Base-by-base conservation (phyloP, 192 early-diverging fungal genomes). In the Radiomyces spectabilis region DNA sequence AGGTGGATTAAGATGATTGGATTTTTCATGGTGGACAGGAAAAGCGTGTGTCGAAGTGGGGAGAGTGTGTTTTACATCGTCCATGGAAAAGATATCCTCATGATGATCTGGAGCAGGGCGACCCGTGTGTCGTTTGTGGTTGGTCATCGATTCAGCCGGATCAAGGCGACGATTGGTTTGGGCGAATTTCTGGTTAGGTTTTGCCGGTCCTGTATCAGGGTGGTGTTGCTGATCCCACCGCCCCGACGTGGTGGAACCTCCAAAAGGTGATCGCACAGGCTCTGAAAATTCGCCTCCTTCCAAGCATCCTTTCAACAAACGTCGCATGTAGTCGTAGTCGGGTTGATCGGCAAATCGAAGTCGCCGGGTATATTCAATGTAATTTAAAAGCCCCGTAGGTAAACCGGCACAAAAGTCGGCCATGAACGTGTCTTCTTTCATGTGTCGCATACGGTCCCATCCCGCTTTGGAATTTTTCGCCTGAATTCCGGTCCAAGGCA, bases 401-500 rank as follows among this genome's bases (percentile, higher is more conserved):
- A 84, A 69, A 0, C 82, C 86, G 7, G 83, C 81, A 55, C 86
- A 89, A n/a, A 94, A 58, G 31, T 90, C 89, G 21, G 81, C 70
- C 37, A 94, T 69, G n/a, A 71, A 66, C 0, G 75, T 83, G 3
- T 80, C 81, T 48, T 86, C 83, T 51, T 94, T 94, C 61, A 85
- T 86, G 55, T 88, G 85, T 13, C 79, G 75, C 81, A 94, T 94
- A 60, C 87, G 86, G 39, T 89, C 87, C 79, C 92, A 94, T 16
- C 92, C 92, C 61, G 87, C 78, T 43, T 79, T 76, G 47, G 90
- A 87, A 37, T 81, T 89, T 19, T 80, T 73, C 4, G 92, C 92
- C 56, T 86, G 82, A 21, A 94, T 71, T 0, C 92, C 92, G 48
- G 90, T 83, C 92, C 92, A 94, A 31, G 92, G 90, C 15, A 94